phyloP scores from a whole-genome alignment of 805 yeast genomes.

The Yarrowia deformans region DNA sequence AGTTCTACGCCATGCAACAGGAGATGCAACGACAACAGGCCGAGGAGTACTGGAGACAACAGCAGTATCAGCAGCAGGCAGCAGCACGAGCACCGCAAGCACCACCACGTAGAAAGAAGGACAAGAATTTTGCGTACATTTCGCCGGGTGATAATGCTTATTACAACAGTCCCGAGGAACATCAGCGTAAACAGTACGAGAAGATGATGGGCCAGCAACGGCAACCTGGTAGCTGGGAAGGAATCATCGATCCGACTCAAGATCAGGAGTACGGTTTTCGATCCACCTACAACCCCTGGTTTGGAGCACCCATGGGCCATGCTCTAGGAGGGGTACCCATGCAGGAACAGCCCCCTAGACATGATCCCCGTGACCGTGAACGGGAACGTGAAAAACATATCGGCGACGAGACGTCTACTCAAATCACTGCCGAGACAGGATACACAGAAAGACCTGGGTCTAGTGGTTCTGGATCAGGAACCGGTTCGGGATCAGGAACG shows the following conservation, averaged over 20 bases:
- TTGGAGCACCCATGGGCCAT: slow-evolving; percentile 13
- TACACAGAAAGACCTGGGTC: slow-evolving; percentile 12
- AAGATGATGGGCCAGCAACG: slow-evolving; percentile 14
- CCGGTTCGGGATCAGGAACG: slow-evolving; percentile 1
- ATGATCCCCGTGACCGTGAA: not conserved
- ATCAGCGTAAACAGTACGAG: slow-evolving; percentile 22
- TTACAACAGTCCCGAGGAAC: slow-evolving; percentile 30
- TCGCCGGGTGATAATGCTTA: slow-evolving; percentile 29
- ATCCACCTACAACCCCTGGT: slow-evolving; percentile 25
- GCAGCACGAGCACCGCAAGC: not conserved
- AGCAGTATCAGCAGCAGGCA: not conserved
- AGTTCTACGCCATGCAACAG: slow-evolving; percentile 18
- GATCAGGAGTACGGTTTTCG: slow-evolving; percentile 32
- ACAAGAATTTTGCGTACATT: slow-evolving; percentile 28
- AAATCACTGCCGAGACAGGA: not conserved
- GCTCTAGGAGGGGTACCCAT: slow-evolving; percentile 30
- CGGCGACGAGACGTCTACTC: slow-evolving; percentile 3
- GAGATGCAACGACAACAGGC: slow-evolving; percentile 7
- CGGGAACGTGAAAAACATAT: not conserved
- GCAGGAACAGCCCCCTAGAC: slow-evolving; percentile 3
- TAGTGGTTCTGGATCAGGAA: slow-evolving; percentile 10
- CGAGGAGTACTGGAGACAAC: slow-evolving; percentile 19
- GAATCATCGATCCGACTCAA: slow-evolving; percentile 35
- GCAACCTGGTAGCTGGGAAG: slow-evolving; percentile 35
- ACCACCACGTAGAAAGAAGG: not conserved